These are phyloP conservation scores for Phaeosphaeria sp. DNA, from an alignment of 2,329 filamentous ascomycete genomes.

Conservation along the genomic window DNA sequence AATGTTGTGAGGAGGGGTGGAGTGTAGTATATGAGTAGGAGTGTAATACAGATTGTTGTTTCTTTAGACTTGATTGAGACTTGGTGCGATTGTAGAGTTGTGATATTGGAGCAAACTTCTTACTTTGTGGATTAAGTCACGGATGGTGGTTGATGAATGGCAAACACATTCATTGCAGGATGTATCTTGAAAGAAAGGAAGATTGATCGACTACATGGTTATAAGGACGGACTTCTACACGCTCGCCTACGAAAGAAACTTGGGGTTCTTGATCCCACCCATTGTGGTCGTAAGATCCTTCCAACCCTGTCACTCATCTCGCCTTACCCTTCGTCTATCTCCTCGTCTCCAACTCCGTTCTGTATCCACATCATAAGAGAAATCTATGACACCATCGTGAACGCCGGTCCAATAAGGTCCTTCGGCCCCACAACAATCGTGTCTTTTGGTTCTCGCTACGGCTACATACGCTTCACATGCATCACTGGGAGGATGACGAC, in stretches of 20 bases:
- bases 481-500: background rate
- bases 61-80: background rate
- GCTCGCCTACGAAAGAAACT: background rate
- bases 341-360: background rate
- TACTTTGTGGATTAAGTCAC: too few relatives aligned
- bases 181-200: too few relatives aligned
- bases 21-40: background rate
- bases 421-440: background rate
- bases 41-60: background rate
- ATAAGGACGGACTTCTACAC: background rate
- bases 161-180: too few relatives aligned
- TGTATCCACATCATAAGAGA: background rate
- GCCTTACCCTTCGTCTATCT: background rate
- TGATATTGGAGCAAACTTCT: too few relatives aligned
- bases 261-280: background rate
- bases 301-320: background rate
- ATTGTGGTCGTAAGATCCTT: background rate
- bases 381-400: background rate
- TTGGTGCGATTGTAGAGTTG: too few relatives aligned
- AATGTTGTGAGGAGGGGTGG: background rate
- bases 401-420: background rate
- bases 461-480: background rate
- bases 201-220: too few relatives aligned
- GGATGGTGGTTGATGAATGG: too few relatives aligned
- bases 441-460: background rate